Evolutionary conservation across 495 filamentous ascomycete genomes (phyloP).

Genomic region (Neurospora cerealis): DNA sequence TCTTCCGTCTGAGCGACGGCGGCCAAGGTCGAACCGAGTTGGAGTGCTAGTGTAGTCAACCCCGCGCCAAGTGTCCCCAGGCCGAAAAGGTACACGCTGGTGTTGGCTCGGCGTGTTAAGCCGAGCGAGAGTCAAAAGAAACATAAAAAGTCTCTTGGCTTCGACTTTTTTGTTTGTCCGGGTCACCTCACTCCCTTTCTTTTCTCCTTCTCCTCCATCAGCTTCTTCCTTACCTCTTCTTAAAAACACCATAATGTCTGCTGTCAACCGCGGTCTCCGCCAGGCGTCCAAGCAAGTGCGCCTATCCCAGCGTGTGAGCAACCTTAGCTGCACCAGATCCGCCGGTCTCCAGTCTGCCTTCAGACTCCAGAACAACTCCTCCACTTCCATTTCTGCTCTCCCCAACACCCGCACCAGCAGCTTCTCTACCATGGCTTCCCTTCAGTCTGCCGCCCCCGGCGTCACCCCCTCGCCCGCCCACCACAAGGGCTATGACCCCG

Average conservation of each 20-base stretch:
- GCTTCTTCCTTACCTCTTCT: background rate
- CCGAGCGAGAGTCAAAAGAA: background rate
- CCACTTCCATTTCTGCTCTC: conserved; percentile 15
- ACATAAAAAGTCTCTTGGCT: background rate
- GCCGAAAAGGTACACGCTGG: background rate
- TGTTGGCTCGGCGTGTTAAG: background rate
- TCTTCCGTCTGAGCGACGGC: conserved; percentile 4
- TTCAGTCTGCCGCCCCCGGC: conserved; percentile 38
- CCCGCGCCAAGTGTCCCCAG: background rate
- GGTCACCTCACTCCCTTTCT: background rate
- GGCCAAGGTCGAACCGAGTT: background rate
- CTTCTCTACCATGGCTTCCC: conserved; percentile 49
- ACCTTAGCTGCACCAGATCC: background rate
- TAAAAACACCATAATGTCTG: conserved; percentile 16
- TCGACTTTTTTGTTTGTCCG: background rate
- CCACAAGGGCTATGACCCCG: conserved; percentile 65
- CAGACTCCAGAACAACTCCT: conserved; percentile 9
- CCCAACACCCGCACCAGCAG: conserved; percentile 14
- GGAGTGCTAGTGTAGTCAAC: background rate
- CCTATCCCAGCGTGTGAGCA: conserved; percentile 5
- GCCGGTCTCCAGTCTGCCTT: background rate
- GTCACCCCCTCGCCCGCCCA: conserved; percentile 35
- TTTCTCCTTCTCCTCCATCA: background rate
- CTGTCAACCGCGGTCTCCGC: conserved; percentile 21
- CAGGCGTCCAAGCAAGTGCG: conserved; percentile 22